Evolutionary conservation across 495 filamentous ascomycete genomes (phyloP), one percentile per base, ranked within the genome.

Genomic region (Durotheca rogersii): DNA sequence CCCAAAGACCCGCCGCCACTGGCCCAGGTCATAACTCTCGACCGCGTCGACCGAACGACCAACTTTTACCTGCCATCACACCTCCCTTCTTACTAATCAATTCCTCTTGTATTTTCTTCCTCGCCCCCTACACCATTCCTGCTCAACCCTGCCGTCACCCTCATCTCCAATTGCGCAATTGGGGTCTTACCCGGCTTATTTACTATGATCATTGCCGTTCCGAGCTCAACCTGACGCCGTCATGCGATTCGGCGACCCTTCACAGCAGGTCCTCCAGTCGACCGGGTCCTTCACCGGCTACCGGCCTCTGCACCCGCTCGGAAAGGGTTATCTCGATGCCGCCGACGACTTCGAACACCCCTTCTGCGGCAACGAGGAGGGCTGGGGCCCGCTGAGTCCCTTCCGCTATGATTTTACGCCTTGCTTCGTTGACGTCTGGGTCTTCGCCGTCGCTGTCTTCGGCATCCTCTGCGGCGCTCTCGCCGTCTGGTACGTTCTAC

Each of bases 331-430:
- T 56, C 68, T 81, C 20, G 67, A 56, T 33, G 72, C 77, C 4
- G 65, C 63, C 4, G 50, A 53, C 32, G 38, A 60, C 34, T 65
- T 66, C 49, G 63, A 60, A 36, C 86, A 93, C 63, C 82, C 86
- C 21, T 77, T 95, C 70, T 96, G 91, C 69, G 80, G 84, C 58
- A 89, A 95, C 71, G 70, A 73, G 25, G 91, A 96, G 69, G 94
- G 94, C 63, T 99, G 93, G 93, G 94, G 94, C 7, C 94, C 94
- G 12, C 47, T 99, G 58, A 93, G 89, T 67, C 81, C 81, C 14
- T 75, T 79, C 46, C 74, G 90, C 53, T 95, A 87, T 67, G 91
- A 97, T 67, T 87, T 99, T 68, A 96, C 94, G 29, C 90, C 94
- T 47, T 99, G 94, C 71, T 97, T 96, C 66, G 78, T 95, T 39